These are phyloP conservation scores for Pseudogymnoascus sp. DNA, from an alignment of 2,329 filamentous ascomycete species.

Conservation along the genomic window DNA sequence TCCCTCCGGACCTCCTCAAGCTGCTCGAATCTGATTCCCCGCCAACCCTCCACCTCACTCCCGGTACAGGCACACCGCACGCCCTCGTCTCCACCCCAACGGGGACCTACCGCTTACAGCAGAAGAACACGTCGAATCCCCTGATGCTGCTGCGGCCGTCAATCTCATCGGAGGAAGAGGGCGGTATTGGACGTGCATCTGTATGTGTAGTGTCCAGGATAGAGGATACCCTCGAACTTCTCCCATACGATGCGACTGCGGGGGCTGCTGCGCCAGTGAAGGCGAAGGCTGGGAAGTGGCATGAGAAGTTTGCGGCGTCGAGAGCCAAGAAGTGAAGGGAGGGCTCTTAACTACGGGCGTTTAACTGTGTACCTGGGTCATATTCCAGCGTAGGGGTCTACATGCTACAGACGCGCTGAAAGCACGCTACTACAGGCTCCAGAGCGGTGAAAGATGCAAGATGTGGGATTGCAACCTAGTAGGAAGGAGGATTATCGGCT, in stretches of 20 bases:
- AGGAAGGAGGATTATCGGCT: background rate
- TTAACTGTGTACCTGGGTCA: no score
- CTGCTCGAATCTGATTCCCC: slow-evolving; percentile 46
- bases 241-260: slow-evolving; percentile 30
- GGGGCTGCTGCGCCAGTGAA: slow-evolving; percentile 22
- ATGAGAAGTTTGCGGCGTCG: slow-evolving; percentile 45
- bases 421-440: background rate
- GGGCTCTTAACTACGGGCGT: no score
- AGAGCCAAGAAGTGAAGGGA: slow-evolving; percentile 16
- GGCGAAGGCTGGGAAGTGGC: slow-evolving; percentile 43
- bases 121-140: slow-evolving; percentile 62
- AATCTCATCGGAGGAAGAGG: slow-evolving; percentile 18
- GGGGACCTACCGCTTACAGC: slow-evolving; percentile 50
- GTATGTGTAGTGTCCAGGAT: slow-evolving; percentile 46
- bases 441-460: background rate
- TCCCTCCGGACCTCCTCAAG: slow-evolving; percentile 48
- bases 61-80: slow-evolving; percentile 34
- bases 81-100: slow-evolving; percentile 45
- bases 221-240: slow-evolving; percentile 55
- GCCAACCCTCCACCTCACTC: slow-evolving; percentile 41
- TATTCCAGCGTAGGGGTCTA: background rate
- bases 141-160: slow-evolving; percentile 45
- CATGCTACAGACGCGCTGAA: background rate
- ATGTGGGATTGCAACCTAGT: background rate
- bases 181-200: slow-evolving; percentile 28